Percentiles rank a stretch among this genome's conserved stretches.
Conservation (phyloP, 2,329 filamentous ascomycete genomes). For the Trichoderma citrinoviride region DNA sequence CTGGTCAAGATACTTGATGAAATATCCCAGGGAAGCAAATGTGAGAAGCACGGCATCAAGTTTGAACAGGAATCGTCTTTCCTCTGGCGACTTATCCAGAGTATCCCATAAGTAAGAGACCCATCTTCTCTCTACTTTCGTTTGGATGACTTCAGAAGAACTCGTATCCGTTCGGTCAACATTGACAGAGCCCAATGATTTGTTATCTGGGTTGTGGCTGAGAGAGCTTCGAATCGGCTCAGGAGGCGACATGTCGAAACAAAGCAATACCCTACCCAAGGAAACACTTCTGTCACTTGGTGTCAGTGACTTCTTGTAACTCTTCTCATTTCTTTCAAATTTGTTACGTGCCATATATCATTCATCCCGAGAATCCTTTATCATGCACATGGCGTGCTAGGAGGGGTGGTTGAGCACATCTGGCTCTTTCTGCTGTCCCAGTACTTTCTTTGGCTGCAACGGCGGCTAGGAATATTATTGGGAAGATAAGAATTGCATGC, state of each 20-base stretch:
- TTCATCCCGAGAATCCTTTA: background rate
- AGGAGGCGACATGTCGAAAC: background rate
- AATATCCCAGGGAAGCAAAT: conserved; percentile 39
- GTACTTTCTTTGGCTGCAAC: background rate
- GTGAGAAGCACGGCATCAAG: conserved; percentile 42
- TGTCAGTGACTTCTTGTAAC: background rate
- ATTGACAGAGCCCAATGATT: conserved; percentile 3
- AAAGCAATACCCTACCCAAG: background rate
- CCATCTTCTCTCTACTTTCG: conserved; percentile 32
- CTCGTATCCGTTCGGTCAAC: background rate
- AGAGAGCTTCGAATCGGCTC: background rate
- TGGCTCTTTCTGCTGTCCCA: background rate
- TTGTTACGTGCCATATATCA: background rate
- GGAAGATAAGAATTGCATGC: background rate
- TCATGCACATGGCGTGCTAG: conserved; percentile 18
- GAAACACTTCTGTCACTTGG: background rate
- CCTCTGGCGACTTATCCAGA: conserved; percentile 42
- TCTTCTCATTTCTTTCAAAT: background rate
- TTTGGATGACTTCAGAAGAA: background rate
- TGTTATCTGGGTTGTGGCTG: background rate
- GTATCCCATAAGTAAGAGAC: conserved; percentile 50
- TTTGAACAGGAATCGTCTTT: conserved; percentile 43
- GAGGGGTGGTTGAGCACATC: conserved; percentile 13
- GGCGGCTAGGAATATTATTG: background rate
- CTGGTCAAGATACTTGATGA: conserved; percentile 41